Evolutionary conservation across 2,329 filamentous ascomycete species (phyloP).

Genomic region (Pseudocercospora fuligena): DNA sequence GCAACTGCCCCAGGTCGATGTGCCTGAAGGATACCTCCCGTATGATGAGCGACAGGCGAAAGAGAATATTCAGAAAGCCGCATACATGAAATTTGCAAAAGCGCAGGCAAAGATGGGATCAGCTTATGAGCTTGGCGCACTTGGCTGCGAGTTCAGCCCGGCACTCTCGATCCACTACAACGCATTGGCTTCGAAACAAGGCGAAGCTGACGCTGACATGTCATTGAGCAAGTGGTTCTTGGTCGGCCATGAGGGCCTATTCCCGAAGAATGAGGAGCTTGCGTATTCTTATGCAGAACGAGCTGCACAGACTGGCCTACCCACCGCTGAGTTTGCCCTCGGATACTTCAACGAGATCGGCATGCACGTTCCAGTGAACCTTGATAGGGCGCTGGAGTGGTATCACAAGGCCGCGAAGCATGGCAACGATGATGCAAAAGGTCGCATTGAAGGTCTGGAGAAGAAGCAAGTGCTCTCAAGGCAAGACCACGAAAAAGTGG

Average conservation of each 20-base stretch:
- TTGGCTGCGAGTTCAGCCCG: slow-evolving; percentile 94
- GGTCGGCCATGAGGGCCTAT: slow-evolving; percentile 89
- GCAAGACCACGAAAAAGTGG: slow-evolving; percentile 89
- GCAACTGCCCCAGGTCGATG: slow-evolving; percentile 85
- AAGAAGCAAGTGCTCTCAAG: slow-evolving; percentile 79
- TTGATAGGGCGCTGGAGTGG: slow-evolving; percentile 83
- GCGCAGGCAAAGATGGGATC: slow-evolving; percentile 97
- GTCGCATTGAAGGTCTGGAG: slow-evolving; percentile 80
- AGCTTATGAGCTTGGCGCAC: slow-evolving; percentile 89
- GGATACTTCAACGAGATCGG: slow-evolving; percentile 98
- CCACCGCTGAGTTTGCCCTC: slow-evolving; percentile 93
- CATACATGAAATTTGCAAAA: slow-evolving; percentile 93
- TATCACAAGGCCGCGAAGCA: slow-evolving; percentile 87
- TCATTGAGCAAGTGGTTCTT: slow-evolving; percentile 99
- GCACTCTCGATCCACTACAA: slow-evolving; percentile 95
- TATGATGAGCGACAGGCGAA: slow-evolving; percentile 75
- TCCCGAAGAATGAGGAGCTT: slow-evolving; percentile 93
- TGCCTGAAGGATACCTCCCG: slow-evolving; percentile 74
- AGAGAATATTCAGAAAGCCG: slow-evolving; percentile 93
- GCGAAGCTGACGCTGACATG: slow-evolving; percentile 90
- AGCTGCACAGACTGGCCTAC: slow-evolving; percentile 78
- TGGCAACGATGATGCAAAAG: slow-evolving; percentile 86
- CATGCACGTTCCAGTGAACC: slow-evolving; percentile 82
- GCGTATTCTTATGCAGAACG: slow-evolving; percentile 90
- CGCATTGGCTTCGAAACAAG: slow-evolving; percentile 86